Conservation (phyloP, 129 eudicot genomes). For the Erigeron canadensis region DNA sequence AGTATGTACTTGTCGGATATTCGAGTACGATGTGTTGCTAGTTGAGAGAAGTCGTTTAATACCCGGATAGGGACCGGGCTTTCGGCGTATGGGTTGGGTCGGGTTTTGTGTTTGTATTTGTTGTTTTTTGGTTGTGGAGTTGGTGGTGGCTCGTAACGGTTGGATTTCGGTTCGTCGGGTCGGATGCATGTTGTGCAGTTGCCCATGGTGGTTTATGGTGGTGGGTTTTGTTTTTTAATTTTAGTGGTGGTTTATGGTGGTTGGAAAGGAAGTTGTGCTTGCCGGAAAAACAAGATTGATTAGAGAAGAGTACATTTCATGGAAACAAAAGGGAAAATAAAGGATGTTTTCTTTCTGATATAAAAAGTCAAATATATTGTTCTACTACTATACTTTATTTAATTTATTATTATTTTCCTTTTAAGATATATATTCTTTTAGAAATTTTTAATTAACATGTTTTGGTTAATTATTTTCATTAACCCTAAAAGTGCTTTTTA, state of each 20-base stretch:
- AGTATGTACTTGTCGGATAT: conserved; percentile 77
- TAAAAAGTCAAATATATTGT: conserved; percentile 34
- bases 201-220: conserved; percentile 51
- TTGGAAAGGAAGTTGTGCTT: conserved; percentile 1
- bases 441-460: conserved; percentile 1
- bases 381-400: conserved; percentile 1
- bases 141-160: conserved; percentile 33
- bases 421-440: not conserved
- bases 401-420: not conserved
- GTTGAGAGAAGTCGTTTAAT: conserved; percentile 54
- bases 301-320: too few species aligned
- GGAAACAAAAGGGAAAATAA: conserved; percentile 18
- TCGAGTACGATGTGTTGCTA: conserved; percentile 48
- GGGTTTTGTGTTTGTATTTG: conserved; percentile 29
- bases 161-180: conserved; percentile 39
- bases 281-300: conserved; percentile 10
- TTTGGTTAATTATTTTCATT: not conserved
- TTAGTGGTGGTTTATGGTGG: conserved; percentile 20
- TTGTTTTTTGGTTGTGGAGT: conserved; percentile 30
- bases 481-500: not conserved
- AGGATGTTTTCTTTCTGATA: conserved; percentile 22
- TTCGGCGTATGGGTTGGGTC: conserved; percentile 68
- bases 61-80: conserved; percentile 71
- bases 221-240: conserved; percentile 5
- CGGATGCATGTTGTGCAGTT: conserved; percentile 76